These are phyloP conservation scores for Pleurotus pulmonarius DNA, from an alignment of 768 basidiomycete species.

Conservation along the genomic window DNA sequence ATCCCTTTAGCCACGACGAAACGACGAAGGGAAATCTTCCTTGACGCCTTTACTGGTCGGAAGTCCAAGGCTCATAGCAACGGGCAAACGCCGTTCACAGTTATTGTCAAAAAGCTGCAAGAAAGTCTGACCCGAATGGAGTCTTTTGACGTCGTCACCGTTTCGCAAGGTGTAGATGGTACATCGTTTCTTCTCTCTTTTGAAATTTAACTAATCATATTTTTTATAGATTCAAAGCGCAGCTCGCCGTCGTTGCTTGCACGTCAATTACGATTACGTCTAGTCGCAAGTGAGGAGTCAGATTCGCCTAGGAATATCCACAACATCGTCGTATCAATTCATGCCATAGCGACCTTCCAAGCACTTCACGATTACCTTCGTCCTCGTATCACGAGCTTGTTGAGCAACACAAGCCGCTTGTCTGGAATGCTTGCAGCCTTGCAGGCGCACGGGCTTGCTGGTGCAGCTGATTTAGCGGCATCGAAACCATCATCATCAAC, in stretches of 20 bases:
- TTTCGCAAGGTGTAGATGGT: conserved; percentile 82
- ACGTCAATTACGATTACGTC: conserved; percentile 82
- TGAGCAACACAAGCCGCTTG: conserved; percentile 61
- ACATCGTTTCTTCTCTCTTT: conserved; percentile 16
- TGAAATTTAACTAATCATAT: neutral
- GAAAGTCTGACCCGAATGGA: conserved; percentile 96
- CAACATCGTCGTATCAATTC: conserved; percentile 95
- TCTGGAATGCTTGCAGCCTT: conserved; percentile 91
- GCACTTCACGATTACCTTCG: conserved; percentile 95
- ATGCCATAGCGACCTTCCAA: conserved; percentile 97
- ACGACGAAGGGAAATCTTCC: conserved; percentile 72
- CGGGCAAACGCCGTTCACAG: conserved; percentile 58
- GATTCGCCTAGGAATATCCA: conserved; percentile 84
- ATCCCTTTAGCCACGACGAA: conserved; percentile 48
- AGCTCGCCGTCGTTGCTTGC: conserved; percentile 90
- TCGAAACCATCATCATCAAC: conserved; percentile 29
- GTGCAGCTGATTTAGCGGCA: conserved; percentile 22
- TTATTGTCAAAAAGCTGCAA: conserved; percentile 93
- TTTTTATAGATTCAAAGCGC: conserved; percentile 67
- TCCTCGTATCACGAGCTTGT: conserved; percentile 76
- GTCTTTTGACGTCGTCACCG: conserved; percentile 90
- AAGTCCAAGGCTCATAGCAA: conserved; percentile 38
- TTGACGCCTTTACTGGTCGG: conserved; percentile 70
- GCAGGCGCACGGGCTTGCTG: conserved; percentile 66
- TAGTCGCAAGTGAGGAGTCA: conserved; percentile 86